Conservation (phyloP, 2,329 filamentous ascomycete genomes). For the Cercospora sp. region DNA sequence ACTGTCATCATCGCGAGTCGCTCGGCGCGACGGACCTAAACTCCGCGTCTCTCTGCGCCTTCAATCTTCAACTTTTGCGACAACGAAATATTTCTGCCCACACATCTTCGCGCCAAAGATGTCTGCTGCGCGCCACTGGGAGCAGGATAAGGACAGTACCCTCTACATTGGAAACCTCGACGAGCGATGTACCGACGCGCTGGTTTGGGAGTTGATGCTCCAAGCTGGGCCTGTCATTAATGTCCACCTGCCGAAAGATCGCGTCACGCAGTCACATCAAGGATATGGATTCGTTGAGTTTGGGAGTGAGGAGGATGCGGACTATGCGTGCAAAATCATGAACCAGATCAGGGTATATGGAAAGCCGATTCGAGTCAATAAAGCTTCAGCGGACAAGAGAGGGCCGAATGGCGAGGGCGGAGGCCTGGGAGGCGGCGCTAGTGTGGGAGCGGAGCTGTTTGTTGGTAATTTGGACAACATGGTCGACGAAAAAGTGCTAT, state of each 20-base stretch:
- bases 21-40: neutral
- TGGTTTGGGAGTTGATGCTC: constrained; percentile 97
- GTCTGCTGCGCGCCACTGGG: constrained; percentile 72
- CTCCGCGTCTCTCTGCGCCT: neutral
- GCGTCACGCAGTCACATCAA: constrained; percentile 94
- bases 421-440: constrained; percentile 87
- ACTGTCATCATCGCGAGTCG: neutral
- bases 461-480: constrained; percentile 92
- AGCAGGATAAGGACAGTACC: constrained; percentile 97
- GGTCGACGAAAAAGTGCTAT: constrained; percentile 93
- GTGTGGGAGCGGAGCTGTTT: constrained; percentile 91
- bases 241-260: constrained; percentile 96
- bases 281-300: constrained; percentile 99
- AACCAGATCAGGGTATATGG: constrained; percentile 92
- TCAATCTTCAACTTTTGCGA: constrained; percentile 9
- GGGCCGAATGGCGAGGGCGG: constrained; percentile 74
- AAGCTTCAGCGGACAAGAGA: constrained; percentile 89
- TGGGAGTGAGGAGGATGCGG: constrained; percentile 89
- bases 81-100: neutral
- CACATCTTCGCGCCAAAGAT: constrained; percentile 48
- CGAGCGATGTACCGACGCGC: constrained; percentile 85
- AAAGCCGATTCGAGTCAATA: constrained; percentile 96
- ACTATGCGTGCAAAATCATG: constrained; percentile 95
- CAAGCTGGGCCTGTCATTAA: constrained; percentile 97
- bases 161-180: constrained; percentile 98